phyloP scores from a whole-genome alignment of 208 protist species.

The Trypanosoma melophagium region DNA sequence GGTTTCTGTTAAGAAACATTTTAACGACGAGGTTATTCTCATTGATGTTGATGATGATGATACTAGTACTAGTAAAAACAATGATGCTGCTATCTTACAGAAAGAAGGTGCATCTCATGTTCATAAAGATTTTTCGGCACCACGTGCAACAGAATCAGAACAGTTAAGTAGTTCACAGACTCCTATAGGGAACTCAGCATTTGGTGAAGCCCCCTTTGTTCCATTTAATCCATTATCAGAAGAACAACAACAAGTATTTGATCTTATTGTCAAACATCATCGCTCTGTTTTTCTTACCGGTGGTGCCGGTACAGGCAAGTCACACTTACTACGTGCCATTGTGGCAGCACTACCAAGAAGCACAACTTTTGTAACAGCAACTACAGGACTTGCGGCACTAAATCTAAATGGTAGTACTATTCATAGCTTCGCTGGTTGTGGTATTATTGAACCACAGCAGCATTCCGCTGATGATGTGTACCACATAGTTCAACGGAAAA shows the following conservation, averaged over 20 bases:
- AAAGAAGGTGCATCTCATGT: too few relatives aligned
- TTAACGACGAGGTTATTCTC: background rate
- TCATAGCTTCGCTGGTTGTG: slow-evolving; percentile 84
- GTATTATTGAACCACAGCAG: slow-evolving; percentile 34
- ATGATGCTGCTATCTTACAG: background rate
- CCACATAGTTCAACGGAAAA: slow-evolving; percentile 25
- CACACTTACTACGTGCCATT: slow-evolving; percentile 77
- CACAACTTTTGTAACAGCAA: slow-evolving; percentile 80
- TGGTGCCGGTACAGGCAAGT: slow-evolving; percentile 89
- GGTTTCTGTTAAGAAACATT: background rate
- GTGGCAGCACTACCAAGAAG: slow-evolving; percentile 42
- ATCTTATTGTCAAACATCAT: slow-evolving; percentile 45
- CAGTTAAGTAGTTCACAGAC: background rate
- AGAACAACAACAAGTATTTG: slow-evolving; percentile 59
- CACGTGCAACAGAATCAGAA: too few relatives aligned
- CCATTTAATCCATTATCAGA: slow-evolving; percentile 35
- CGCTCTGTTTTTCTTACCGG: slow-evolving; percentile 84
- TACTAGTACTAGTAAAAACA: background rate
- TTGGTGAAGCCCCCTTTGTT: background rate
- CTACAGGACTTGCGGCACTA: slow-evolving; percentile 85
- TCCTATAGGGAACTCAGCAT: background rate
- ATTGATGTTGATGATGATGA: slow-evolving; percentile 12
- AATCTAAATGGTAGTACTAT: slow-evolving; percentile 86
- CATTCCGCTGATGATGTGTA: slow-evolving; percentile 33
- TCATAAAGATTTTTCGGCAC: too few relatives aligned